Evolutionary conservation across 257 asterid genomes (phyloP).

Genomic region (Phtheirospermum japonicum): DNA sequence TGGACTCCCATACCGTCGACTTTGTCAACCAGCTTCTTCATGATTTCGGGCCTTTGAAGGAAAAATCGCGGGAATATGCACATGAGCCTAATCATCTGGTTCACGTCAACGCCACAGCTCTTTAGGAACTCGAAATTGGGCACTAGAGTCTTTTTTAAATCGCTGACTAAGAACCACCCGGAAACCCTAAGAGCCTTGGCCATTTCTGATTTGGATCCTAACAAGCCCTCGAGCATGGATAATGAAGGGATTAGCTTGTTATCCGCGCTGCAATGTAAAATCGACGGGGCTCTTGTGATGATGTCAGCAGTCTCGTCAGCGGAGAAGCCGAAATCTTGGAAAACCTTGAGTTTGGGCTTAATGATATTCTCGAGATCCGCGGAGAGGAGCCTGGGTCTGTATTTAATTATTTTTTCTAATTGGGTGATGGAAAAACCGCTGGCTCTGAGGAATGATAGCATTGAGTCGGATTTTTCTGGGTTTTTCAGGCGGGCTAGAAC

Average conservation of each 20-base stretch:
- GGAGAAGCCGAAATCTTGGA: conserved; percentile 36
- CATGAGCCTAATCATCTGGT: conserved; percentile 16
- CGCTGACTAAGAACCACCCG: conserved; percentile 18
- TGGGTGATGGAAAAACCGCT: conserved; percentile 38
- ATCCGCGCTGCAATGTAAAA: conserved; percentile 23
- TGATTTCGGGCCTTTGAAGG: conserved; percentile 29
- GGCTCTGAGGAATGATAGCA: conserved; percentile 27
- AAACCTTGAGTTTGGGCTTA: conserved; percentile 37
- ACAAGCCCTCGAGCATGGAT: conserved; percentile 23
- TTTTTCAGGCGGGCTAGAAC: conserved; percentile 15
- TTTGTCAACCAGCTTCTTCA: conserved; percentile 31
- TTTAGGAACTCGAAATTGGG: conserved; percentile 25
- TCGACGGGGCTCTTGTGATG: conserved; percentile 24
- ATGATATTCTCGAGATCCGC: conserved; percentile 31
- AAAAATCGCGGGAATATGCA: conserved; percentile 29
- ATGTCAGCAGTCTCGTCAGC: conserved; percentile 25
- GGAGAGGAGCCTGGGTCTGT: conserved; percentile 23
- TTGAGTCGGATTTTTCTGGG: conserved; percentile 29
- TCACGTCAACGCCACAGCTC: conserved; percentile 34
- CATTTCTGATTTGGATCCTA: conserved; percentile 30
- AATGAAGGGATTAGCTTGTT: conserved; percentile 29
- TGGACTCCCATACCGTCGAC: conserved; percentile 28
- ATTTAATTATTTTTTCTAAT: conserved; percentile 29
- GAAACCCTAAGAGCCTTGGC: conserved; percentile 24
- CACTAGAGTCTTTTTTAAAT: conserved; percentile 31